A percentile compares a stretch with the other conserved stretches of the same genome.
Evolutionary conservation across 2,329 filamentous ascomycete species (phyloP).

Genomic region (Aspergillus piperis): DNA sequence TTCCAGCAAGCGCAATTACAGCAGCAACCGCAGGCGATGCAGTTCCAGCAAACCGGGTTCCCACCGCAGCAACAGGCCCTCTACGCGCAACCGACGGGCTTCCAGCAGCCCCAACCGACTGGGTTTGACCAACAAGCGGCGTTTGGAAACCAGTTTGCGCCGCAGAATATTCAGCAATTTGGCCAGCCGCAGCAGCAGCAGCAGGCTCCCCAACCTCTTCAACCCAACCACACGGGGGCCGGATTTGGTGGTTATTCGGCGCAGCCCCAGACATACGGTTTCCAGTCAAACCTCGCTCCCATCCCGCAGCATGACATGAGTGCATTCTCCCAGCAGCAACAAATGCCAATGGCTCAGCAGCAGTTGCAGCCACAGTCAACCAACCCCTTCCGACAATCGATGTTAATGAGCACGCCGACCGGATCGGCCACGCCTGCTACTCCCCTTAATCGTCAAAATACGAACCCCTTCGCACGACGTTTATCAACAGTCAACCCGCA

Average conservation of each 20-base stretch:
- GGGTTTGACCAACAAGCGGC: slow-evolving; percentile 27
- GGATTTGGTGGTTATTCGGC: slow-evolving; percentile 81
- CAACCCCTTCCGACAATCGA: slow-evolving; percentile 93
- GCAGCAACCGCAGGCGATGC: slow-evolving; percentile 39
- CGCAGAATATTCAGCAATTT: slow-evolving; percentile 41
- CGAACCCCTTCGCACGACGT: slow-evolving; percentile 82
- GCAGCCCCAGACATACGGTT: slow-evolving; percentile 62
- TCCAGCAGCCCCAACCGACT: slow-evolving; percentile 40
- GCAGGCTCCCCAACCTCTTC: slow-evolving; percentile 51
- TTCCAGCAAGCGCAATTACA: slow-evolving; percentile 40
- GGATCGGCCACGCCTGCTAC: slow-evolving; percentile 51
- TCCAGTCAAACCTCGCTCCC: slow-evolving; percentile 44
- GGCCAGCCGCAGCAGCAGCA: slow-evolving; percentile 30
- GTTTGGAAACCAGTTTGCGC: slow-evolving; percentile 28
- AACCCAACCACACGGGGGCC: slow-evolving; percentile 67
- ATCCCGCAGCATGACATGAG: slow-evolving; percentile 54
- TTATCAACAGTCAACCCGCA: slow-evolving; percentile 38
- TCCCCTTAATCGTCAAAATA: slow-evolving; percentile 64
- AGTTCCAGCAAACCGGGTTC: slow-evolving; percentile 39
- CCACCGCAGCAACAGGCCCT: slow-evolving; percentile 26
- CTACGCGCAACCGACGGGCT: slow-evolving; percentile 34
- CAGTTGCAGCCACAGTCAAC: slow-evolving; percentile 59
- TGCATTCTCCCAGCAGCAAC: slow-evolving; percentile 47
- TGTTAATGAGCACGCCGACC: slow-evolving; percentile 61
- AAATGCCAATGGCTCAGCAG: slow-evolving; percentile 22